Conservation (phyloP, 2,329 filamentous ascomycete genomes). For the Kalmusia sp. region DNA sequence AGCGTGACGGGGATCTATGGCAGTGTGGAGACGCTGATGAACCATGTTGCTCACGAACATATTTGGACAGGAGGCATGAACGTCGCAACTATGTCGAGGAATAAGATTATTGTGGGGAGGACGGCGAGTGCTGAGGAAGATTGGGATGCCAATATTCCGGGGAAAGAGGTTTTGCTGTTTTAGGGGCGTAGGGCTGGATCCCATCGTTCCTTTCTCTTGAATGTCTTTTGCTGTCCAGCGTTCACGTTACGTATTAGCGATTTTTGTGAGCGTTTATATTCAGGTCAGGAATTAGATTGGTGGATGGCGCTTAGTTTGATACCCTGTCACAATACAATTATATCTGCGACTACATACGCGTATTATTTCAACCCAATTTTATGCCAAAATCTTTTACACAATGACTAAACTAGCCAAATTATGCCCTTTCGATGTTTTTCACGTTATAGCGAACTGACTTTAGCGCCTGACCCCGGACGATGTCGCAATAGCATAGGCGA, state of each 20-base stretch:
- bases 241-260: neutral
- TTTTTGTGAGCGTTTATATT: neutral
- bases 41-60: slow-evolving; percentile 47
- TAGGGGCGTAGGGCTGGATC: neutral
- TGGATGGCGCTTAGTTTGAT: too few relatives aligned
- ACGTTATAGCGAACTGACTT: too few relatives aligned
- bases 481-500: slow-evolving; percentile 2
- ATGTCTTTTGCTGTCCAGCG: neutral
- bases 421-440: too few relatives aligned
- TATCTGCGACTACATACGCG: too few relatives aligned
- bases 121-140: slow-evolving; percentile 38
- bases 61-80: slow-evolving; percentile 27
- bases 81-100: slow-evolving; percentile 37
- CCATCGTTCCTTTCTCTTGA: neutral
- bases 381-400: too few relatives aligned
- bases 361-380: too few relatives aligned
- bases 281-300: too few relatives aligned
- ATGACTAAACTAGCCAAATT: too few relatives aligned
- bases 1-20: slow-evolving; percentile 44
- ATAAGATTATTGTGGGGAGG: slow-evolving; percentile 46
- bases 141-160: slow-evolving; percentile 48
- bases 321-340: too few relatives aligned
- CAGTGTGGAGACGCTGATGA: slow-evolving; percentile 48
- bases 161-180: slow-evolving; percentile 13
- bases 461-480: neutral